Percentiles rank a stretch among this genome's conserved stretches.
phyloP scores from a whole-genome alignment of 2,329 filamentous ascomycete species.

The Fusarium sp. region DNA sequence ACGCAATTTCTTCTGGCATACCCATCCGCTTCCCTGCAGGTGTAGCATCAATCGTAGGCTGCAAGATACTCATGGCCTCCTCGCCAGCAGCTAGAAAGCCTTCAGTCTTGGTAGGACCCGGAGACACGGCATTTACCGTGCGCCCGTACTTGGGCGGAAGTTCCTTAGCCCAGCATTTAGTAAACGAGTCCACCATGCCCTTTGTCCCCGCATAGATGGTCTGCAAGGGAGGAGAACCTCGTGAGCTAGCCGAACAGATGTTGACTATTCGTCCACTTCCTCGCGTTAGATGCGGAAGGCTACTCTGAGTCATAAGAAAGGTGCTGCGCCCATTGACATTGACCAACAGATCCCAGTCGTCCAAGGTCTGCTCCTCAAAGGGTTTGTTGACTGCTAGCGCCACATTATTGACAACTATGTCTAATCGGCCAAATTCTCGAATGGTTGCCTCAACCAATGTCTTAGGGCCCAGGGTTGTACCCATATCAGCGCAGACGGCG shows the following conservation, averaged over 20 bases:
- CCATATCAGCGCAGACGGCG: not conserved
- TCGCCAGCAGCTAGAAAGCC: not conserved
- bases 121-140: not conserved
- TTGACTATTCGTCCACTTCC: not conserved
- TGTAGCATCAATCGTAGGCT: not conserved
- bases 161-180: not conserved
- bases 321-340: not conserved
- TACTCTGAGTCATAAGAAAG: not conserved
- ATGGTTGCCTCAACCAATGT: rapidly evolving
- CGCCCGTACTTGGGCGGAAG: not conserved
- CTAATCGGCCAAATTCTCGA: not conserved
- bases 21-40: not conserved
- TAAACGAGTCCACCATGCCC: not conserved
- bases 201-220: not conserved
- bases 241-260: not conserved
- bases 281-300: not conserved
- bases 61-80: not conserved
- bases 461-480: not conserved
- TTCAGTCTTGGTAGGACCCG: not conserved
- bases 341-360: not conserved
- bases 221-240: not conserved
- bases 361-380: not conserved
- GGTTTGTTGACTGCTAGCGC: not conserved
- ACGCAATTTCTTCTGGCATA: not conserved
- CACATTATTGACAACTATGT: not conserved